Conservation (phyloP, 2,329 filamentous ascomycete species). For the Didymella pinodella region DNA sequence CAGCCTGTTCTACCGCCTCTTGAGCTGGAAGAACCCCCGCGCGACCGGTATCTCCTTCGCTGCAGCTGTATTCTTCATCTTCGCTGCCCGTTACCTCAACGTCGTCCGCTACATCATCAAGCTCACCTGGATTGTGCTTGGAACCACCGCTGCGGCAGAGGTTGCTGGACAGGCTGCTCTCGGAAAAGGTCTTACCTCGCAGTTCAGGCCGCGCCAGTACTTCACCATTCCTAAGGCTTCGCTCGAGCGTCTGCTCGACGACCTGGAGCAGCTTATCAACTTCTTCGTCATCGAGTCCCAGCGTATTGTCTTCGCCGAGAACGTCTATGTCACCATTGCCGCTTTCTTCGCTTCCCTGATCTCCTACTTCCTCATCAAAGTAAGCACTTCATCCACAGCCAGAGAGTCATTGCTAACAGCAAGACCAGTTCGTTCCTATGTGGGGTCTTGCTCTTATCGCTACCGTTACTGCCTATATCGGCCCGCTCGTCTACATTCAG, state of each 20-base stretch:
- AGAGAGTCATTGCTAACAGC: not conserved
- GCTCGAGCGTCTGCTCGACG: conserved; percentile 67
- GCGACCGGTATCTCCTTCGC: conserved; percentile 68
- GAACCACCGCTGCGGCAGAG: conserved; percentile 66
- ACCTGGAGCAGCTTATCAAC: conserved; percentile 70
- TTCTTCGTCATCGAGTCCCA: conserved; percentile 75
- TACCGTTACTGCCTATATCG: conserved; percentile 65
- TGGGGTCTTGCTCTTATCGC: conserved; percentile 69
- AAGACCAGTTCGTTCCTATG: conserved; percentile 61
- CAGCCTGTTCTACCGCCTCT: conserved; percentile 70
- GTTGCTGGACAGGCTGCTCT: conserved; percentile 63
- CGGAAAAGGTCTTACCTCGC: conserved; percentile 66
- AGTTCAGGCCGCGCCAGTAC: conserved; percentile 70
- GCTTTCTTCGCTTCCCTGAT: conserved; percentile 66
- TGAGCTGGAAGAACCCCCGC: conserved; percentile 73
- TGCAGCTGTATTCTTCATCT: conserved; percentile 65
- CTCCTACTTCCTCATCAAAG: conserved; percentile 70
- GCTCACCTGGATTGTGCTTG: conserved; percentile 65
- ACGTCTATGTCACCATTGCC: conserved; percentile 66
- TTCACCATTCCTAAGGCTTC: conserved; percentile 71
- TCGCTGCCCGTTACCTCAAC: conserved; percentile 69
- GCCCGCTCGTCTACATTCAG: conserved; percentile 69
- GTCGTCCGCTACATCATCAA: conserved; percentile 69
- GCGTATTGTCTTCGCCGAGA: conserved; percentile 71
- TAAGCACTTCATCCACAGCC: not conserved